Evolutionary conservation across 495 filamentous ascomycete species (phyloP), one percentile per base, ranked within the genome.

Genomic region (Podospora pseudocomata): DNA sequence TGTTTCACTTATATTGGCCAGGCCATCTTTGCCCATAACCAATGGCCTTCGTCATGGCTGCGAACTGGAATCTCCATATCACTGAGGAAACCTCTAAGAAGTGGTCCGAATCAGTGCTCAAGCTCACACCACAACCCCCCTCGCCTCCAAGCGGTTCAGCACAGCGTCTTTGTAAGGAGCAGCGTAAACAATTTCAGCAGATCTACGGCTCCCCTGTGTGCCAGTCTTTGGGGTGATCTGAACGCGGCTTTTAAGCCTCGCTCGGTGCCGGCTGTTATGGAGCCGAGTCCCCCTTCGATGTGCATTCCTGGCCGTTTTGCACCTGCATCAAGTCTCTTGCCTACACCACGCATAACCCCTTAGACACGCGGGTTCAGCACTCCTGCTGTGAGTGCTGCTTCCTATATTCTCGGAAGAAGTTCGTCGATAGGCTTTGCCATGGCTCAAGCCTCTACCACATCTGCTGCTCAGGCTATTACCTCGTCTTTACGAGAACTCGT

Each of bases 41-140:
- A 99, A 90, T 96, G 82, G 89, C 92, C 55, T 99, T 98, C 76
- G 86, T 98, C 20, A 77, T 89, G 62, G 92, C 94, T 15, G 91
- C 98, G 65, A 88, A 92, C 71, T 99, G 95, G 95, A 91, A 91
- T 74, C 86, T 98, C 56, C 95, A 99, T 77, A 93, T 99, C 71
- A 88, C 92, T 0, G 92, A 97, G 68, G 84, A 87, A 4, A 86
- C 90, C 16, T 99, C 95, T 78, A 91, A 95, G 75, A 89, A 90
- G 63, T 99, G 95, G 95, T 89, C 92, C 26, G 93, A 97, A 73
- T 88, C 97, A 66, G 91, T 97, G 65, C 79, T 96, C 62, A 92
- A 91, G 76, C 88, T 93, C 73, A 95, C 92, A 15, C 91, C 93
- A 3, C 86, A 86, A 64, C 84, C 88, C n/a, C 84, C 88, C 5